Percentiles rank a stretch among this genome's conserved stretches.
These are phyloP conservation scores for Colletotrichum liriopes DNA, from an alignment of 2,329 filamentous ascomycete genomes.

Conservation along the genomic window DNA sequence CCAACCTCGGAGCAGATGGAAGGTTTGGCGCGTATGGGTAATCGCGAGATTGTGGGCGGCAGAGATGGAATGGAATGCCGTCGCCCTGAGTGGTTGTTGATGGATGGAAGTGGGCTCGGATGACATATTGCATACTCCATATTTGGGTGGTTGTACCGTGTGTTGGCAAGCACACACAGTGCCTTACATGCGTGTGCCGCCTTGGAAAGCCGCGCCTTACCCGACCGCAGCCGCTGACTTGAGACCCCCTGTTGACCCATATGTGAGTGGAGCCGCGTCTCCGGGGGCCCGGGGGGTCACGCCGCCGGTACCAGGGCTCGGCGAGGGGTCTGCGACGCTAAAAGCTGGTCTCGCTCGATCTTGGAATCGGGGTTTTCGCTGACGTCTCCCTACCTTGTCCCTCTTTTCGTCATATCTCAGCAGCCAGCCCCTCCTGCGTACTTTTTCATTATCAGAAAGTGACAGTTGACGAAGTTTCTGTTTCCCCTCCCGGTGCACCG, in stretches of 20 bases:
- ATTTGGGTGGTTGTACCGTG: conserved; percentile 13
- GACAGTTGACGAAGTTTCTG: conserved; percentile 31
- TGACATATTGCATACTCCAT: background rate
- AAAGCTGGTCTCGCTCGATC: conserved; percentile 29
- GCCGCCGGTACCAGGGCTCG: conserved; percentile 37
- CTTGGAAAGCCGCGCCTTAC: conserved; percentile 21
- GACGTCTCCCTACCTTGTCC: conserved; percentile 18
- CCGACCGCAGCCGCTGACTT: conserved; percentile 33
- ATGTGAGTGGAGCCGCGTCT: background rate
- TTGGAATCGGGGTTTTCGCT: conserved; percentile 17
- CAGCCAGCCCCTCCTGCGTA: conserved; percentile 18
- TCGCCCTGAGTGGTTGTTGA: conserved; percentile 16
- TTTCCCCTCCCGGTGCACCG: conserved; percentile 16
- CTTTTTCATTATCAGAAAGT: conserved; percentile 19
- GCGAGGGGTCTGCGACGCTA: conserved; percentile 24
- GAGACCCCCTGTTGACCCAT: conserved; percentile 11
- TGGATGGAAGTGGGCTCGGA: background rate
- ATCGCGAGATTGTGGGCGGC: conserved; percentile 16
- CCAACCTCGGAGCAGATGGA: background rate
- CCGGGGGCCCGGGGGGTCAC: conserved; percentile 38
- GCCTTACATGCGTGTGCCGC: background rate
- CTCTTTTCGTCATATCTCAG: conserved; percentile 35
- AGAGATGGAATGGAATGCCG: background rate
- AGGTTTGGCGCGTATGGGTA: conserved; percentile 6
- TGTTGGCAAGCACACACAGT: conserved; percentile 17